These are phyloP conservation scores for Coniochaeta sp. DNA, from an alignment of 2,329 filamentous ascomycete genomes.

Conservation along the genomic window DNA sequence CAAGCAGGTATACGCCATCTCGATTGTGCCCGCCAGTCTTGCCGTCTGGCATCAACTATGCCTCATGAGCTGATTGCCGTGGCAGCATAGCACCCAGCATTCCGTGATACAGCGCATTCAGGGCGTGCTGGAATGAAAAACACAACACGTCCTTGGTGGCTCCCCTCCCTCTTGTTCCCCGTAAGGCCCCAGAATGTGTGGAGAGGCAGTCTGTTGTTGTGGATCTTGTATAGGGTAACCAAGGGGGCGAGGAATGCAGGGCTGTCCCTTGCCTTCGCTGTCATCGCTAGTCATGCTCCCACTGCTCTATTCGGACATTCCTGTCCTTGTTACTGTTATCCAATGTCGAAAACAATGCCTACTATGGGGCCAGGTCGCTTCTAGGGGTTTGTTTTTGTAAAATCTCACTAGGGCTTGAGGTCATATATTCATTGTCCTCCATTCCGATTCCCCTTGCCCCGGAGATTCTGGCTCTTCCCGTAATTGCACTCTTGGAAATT, in stretches of 20 bases:
- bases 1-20: background rate
- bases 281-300: background rate
- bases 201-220: background rate
- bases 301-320: background rate
- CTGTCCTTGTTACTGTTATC: background rate
- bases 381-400: background rate
- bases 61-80: background rate
- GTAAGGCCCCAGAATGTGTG: background rate
- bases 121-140: background rate
- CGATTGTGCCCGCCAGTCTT: too few species aligned
- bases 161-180: background rate
- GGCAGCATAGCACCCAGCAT: background rate
- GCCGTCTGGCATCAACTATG: background rate
- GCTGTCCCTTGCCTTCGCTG: background rate
- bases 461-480: background rate
- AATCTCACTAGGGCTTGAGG: background rate
- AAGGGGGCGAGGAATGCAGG: background rate
- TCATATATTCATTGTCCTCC: constrained; percentile 1
- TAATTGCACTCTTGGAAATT: constrained; percentile 1
- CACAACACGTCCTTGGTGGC: background rate
- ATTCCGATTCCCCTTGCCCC: background rate
- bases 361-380: background rate
- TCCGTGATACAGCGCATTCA: background rate
- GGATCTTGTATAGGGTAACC: background rate
- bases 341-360: background rate